Percentiles rank a stretch among this genome's conserved stretches.
Evolutionary conservation across 208 protist genomes (phyloP).

Genomic region (Trypanosoma vivax): DNA sequence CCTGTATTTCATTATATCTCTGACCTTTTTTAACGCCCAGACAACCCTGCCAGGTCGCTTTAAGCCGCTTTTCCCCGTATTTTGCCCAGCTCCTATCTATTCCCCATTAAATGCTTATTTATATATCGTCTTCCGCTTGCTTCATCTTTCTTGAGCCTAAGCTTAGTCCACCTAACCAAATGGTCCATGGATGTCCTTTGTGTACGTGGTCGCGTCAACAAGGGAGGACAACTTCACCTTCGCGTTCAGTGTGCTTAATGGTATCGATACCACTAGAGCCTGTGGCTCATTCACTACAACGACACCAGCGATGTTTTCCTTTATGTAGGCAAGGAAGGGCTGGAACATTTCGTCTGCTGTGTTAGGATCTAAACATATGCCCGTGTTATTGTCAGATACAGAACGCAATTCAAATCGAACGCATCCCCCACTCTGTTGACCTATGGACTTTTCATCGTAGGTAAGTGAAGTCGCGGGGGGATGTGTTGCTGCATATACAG

Average conservation of each 20-base stretch:
- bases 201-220: slow-evolving; percentile 55
- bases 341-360: slow-evolving; percentile 47
- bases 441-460: not conserved
- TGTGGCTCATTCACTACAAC: slow-evolving; percentile 49
- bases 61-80: too few species aligned
- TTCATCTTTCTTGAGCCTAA: not conserved
- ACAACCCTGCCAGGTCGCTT: too few species aligned
- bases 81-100: too few species aligned
- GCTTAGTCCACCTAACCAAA: slow-evolving; percentile 24
- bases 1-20: too few species aligned
- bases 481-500: slow-evolving; percentile 60
- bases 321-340: slow-evolving; percentile 66
- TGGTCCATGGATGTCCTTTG: slow-evolving; percentile 35
- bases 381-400: slow-evolving; percentile 19
- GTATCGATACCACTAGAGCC: slow-evolving; percentile 57
- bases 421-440: not conserved
- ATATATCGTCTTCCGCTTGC: not conserved
- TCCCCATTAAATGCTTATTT: not conserved
- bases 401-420: slow-evolving; percentile 68
- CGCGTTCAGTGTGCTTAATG: slow-evolving; percentile 51
- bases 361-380: slow-evolving; percentile 18
- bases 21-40: too few species aligned
- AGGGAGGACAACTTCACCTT: slow-evolving; percentile 49
- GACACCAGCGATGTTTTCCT: slow-evolving; percentile 57
- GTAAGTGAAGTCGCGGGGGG: slow-evolving; percentile 21